phyloP scores from a whole-genome alignment of 169 alveolate genomes.

The Plasmodium chabaudi region DNA sequence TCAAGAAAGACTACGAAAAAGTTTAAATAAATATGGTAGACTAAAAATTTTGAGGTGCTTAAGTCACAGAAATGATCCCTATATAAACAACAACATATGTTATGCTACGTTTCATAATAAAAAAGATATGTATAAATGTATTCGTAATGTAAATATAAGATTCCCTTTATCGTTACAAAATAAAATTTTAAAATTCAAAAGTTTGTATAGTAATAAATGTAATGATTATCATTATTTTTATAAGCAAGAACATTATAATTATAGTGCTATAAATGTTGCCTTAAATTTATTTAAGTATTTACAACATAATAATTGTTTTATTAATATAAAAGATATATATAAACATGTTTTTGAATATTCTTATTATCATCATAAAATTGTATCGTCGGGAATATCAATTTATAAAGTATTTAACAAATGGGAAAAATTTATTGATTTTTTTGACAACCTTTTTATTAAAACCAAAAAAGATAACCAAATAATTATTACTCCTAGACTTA shows the following conservation, averaged over 20 bases:
- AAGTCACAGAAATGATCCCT: slow-evolving; percentile 91
- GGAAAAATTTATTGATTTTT: slow-evolving; percentile 74
- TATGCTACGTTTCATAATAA: slow-evolving; percentile 85
- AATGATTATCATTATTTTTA: slow-evolving; percentile 83
- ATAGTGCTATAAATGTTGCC: slow-evolving; percentile 78
- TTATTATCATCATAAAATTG: slow-evolving; percentile 80
- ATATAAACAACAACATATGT: slow-evolving; percentile 88
- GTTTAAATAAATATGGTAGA: slow-evolving; percentile 88
- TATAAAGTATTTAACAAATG: slow-evolving; percentile 80
- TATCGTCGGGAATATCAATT: slow-evolving; percentile 82
- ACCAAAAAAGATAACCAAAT: slow-evolving; percentile 25
- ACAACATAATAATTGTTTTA: slow-evolving; percentile 59
- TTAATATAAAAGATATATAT: slow-evolving; percentile 72
- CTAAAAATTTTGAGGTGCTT: slow-evolving; percentile 85
- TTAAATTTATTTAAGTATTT: slow-evolving; percentile 78
- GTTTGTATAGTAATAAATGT: slow-evolving; percentile 83
- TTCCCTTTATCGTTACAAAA: slow-evolving; percentile 85
- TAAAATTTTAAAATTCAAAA: slow-evolving; percentile 84
- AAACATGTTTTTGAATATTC: slow-evolving; percentile 80
- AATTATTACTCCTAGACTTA: slow-evolving; percentile 35
- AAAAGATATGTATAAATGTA: slow-evolving; percentile 77
- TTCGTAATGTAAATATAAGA: slow-evolving; percentile 81
- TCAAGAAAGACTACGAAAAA: slow-evolving; percentile 90
- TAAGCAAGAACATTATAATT: slow-evolving; percentile 83
- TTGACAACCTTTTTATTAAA: slow-evolving; percentile 33